Conservation (phyloP, 768 basidiomycete genomes). For the Mycena galericulata region DNA sequence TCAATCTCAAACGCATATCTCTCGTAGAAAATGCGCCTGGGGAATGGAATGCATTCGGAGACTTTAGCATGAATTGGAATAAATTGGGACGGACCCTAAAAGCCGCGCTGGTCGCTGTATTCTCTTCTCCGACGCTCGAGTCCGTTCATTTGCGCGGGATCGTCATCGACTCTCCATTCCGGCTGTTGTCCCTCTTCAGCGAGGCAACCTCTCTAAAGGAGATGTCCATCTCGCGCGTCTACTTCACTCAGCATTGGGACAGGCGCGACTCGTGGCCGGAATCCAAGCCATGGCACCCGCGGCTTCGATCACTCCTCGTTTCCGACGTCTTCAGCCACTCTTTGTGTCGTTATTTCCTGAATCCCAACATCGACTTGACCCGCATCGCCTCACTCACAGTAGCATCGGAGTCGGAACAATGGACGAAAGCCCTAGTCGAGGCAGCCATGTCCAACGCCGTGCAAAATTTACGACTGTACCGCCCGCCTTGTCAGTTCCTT, state of each 20-base stretch:
- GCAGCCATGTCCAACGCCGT: not conserved
- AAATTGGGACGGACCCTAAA: not conserved
- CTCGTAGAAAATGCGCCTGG: slow-evolving; percentile 5
- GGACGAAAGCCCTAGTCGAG: not conserved
- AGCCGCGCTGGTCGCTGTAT: not conserved
- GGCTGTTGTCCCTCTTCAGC: slow-evolving; percentile 22
- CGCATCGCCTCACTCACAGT: not conserved
- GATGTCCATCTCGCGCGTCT: slow-evolving; percentile 7
- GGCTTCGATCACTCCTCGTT: slow-evolving; percentile 1
- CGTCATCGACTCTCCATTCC: slow-evolving; percentile 1
- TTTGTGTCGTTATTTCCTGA: not conserved
- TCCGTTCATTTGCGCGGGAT: slow-evolving; percentile 18
- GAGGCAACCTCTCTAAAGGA: slow-evolving; percentile 1
- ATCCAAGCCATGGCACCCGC: not conserved
- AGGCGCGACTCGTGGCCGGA: not conserved
- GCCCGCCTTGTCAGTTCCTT: not conserved
- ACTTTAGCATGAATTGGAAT: slow-evolving; percentile 18
- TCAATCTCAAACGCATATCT: slow-evolving; percentile 4
- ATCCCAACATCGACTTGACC: not conserved
- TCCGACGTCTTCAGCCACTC: not conserved
- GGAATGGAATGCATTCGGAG: not conserved
- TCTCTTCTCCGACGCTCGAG: slow-evolving; percentile 4
- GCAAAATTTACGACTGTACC: not conserved
- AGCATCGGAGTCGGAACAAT: not conserved
- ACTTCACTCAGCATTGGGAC: not conserved